Evolutionary conservation across 306 rosid genomes (phyloP).

Genomic region (Gillenia trifoliata): DNA sequence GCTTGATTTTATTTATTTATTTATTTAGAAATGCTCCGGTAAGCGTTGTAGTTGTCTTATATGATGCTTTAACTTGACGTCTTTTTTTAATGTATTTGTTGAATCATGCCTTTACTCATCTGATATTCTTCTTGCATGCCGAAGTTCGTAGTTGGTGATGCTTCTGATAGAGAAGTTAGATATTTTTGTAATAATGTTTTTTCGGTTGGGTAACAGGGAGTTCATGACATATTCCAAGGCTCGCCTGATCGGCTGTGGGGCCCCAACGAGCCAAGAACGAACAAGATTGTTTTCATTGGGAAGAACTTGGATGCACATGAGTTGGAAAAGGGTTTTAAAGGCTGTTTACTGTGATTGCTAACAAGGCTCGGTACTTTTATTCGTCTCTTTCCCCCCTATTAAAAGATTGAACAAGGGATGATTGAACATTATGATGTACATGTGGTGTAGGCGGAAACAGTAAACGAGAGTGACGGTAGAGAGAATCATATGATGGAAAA

Average conservation of each 20-base stretch:
- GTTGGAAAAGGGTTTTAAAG: conserved; percentile 72
- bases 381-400: neutral
- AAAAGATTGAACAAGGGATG: neutral
- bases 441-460: neutral
- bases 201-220: conserved; percentile 58
- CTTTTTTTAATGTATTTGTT: neutral
- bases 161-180: no score
- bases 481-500: neutral
- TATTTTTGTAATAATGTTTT: neutral
- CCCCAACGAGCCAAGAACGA: conserved; percentile 62
- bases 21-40: no score
- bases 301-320: conserved; percentile 79
- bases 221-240: conserved; percentile 97
- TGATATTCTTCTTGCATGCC: neutral
- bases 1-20: no score
- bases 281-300: conserved; percentile 92
- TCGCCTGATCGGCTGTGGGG: conserved; percentile 96
- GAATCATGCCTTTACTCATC: neutral
- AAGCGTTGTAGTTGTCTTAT: neutral
- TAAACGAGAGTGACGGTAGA: no score
- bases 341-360: conserved; percentile 54
- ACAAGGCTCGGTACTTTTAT: neutral
- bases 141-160: neutral
- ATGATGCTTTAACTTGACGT: neutral
- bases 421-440: neutral